Percentiles rank a stretch among this genome's conserved stretches.
phyloP scores from a whole-genome alignment of 2,329 filamentous ascomycete genomes.

The Clarireedia sp. region DNA sequence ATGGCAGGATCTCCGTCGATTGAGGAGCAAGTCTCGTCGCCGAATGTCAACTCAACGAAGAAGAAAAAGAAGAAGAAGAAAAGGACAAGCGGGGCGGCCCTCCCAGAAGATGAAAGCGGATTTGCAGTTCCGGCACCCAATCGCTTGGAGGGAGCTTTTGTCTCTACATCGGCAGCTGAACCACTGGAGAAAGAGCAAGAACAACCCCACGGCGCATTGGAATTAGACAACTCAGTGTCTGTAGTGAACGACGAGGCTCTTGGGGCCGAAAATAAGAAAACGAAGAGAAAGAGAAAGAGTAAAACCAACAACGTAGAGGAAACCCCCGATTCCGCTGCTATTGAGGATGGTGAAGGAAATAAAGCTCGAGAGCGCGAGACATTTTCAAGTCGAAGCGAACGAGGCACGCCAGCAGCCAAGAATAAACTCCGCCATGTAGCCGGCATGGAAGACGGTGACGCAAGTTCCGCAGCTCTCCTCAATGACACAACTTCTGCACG shows the following conservation, averaged over 20 bases:
- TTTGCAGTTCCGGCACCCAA: too few relatives aligned
- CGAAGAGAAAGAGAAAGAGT: not conserved
- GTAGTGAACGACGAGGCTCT: not conserved
- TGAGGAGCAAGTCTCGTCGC: not conserved
- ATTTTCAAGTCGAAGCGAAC: too few relatives aligned
- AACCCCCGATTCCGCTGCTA: not conserved
- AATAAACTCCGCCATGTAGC: too few relatives aligned
- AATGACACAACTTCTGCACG: not conserved
- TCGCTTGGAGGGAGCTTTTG: too few relatives aligned
- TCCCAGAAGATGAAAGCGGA: not conserved
- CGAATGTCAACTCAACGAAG: not conserved
- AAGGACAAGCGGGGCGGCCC: not conserved
- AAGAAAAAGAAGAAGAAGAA: not conserved
- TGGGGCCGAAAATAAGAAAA: not conserved
- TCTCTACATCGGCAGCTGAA: too few relatives aligned
- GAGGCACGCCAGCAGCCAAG: too few relatives aligned
- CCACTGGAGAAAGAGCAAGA: too few relatives aligned
- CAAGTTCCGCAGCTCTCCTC: constrained; percentile 1
- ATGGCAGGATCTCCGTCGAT: not conserved
- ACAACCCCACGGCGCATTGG: too few relatives aligned
- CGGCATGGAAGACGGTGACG: not conserved
- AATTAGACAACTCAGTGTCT: not conserved
- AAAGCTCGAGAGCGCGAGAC: not conserved
- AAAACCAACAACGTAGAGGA: not conserved
- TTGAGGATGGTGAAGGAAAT: not conserved